phyloP scores from a whole-genome alignment of 805 yeast genomes.

The Priceomyces melissophilus region DNA sequence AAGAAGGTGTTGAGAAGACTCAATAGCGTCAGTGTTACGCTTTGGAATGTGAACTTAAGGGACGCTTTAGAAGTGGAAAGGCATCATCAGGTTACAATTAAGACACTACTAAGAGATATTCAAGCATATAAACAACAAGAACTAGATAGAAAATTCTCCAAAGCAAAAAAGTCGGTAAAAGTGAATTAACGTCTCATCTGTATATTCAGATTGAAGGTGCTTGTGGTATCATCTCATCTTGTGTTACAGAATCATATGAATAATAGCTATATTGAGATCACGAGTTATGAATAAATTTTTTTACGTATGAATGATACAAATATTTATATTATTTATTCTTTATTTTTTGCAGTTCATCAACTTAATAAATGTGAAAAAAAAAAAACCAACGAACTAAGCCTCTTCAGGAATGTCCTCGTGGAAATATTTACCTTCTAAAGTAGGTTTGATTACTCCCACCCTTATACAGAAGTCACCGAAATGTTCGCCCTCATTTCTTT shows the following conservation, averaged over 20 bases:
- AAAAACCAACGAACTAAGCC: conserved; percentile 29
- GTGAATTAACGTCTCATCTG: no score
- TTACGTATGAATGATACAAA: no score
- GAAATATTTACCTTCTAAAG: conserved; percentile 88
- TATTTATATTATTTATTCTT: no score
- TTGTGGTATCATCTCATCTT: no score
- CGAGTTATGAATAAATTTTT: no score
- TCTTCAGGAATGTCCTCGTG: conserved; percentile 91
- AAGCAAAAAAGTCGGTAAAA: no score
- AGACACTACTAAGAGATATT: conserved; percentile 24
- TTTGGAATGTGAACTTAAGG: conserved; percentile 46
- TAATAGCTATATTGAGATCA: no score
- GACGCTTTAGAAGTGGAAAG: conserved; percentile 47
- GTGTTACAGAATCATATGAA: no score
- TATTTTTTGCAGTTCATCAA: background rate
- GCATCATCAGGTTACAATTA: conserved; percentile 29
- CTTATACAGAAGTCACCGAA: conserved; percentile 93
- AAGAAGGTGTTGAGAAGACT: conserved; percentile 39
- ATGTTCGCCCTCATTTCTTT: conserved; percentile 87
- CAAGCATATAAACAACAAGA: conserved; percentile 1
- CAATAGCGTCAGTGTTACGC: conserved; percentile 45
- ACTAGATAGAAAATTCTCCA: no score
- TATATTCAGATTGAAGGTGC: no score
- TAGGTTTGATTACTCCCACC: conserved; percentile 82
- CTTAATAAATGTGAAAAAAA: background rate